Conservation (phyloP, 2,329 filamentous ascomycete species). For the Neobulgaria alba region DNA sequence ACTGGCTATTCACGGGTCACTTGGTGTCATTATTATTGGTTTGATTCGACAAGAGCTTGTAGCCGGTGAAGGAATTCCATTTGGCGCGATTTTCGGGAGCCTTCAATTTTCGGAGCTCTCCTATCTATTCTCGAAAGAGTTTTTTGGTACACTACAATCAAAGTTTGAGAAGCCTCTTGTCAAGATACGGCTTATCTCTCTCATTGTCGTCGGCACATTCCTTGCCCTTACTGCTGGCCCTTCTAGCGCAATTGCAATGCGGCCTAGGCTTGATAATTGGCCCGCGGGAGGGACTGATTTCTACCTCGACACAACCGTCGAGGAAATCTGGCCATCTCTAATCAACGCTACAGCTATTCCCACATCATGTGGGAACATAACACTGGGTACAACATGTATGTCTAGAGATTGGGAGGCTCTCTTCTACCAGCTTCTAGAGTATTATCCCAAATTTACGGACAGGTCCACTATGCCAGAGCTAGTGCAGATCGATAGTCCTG, state of each 20-base stretch:
- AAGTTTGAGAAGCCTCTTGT: neutral
- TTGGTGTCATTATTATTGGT: conserved; percentile 6
- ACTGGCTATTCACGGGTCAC: conserved; percentile 3
- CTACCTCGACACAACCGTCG: neutral
- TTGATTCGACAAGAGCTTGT: conserved; percentile 3
- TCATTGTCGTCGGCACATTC: conserved; percentile 3
- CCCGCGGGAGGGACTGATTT: conserved; percentile 6
- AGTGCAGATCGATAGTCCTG: neutral
- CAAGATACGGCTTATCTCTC: conserved; percentile 3
- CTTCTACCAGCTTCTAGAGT: neutral
- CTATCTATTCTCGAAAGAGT: conserved; percentile 10
- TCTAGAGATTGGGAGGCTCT: neutral
- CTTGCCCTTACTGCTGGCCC: conserved; percentile 5
- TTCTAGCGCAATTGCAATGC: conserved; percentile 1
- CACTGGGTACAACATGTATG: neutral
- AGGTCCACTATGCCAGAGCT: neutral
- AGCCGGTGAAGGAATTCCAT: conserved; percentile 1
- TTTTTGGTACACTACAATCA: conserved; percentile 3
- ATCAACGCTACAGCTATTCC: neutral
- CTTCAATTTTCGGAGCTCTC: conserved; percentile 6
- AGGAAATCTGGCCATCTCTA: neutral
- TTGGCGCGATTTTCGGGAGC: conserved; percentile 6
- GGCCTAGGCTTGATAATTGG: conserved; percentile 4
- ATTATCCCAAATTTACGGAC: neutral
- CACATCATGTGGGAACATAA: neutral